Percentiles rank a stretch among this genome's conserved stretches.
These are phyloP conservation scores for Gloeostereum incarnatum DNA, from an alignment of 768 basidiomycete species.

Conservation along the genomic window DNA sequence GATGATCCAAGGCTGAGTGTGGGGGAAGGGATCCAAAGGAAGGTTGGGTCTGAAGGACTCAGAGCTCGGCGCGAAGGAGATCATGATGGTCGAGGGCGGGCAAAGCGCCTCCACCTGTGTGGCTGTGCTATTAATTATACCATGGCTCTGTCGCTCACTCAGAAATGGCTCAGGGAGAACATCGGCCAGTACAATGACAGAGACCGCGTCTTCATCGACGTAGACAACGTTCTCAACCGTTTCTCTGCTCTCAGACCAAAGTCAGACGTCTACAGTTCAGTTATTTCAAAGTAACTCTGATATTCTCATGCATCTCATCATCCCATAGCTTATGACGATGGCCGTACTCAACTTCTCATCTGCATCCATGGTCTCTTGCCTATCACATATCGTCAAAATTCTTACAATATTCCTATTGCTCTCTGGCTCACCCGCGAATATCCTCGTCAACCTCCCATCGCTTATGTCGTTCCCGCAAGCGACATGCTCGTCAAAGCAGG, in stretches of 20 bases:
- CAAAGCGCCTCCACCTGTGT: background rate
- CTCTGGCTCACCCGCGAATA: conserved; percentile 85
- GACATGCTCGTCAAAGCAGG: conserved; percentile 84
- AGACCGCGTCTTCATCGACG: conserved; percentile 35
- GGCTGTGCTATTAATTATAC: background rate
- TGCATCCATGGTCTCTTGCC: conserved; percentile 89
- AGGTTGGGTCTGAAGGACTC: background rate
- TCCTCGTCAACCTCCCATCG: conserved; percentile 73
- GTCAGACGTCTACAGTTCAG: conserved; percentile 48
- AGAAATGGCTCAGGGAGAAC: conserved; percentile 42
- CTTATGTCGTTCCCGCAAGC: conserved; percentile 85
- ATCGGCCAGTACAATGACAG: conserved; percentile 27
- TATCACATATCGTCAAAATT: conserved; percentile 61
- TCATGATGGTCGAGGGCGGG: background rate
- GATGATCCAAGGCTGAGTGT: background rate
- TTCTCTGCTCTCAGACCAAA: conserved; percentile 41
- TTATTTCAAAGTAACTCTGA: background rate
- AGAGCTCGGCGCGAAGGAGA: background rate
- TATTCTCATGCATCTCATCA: background rate
- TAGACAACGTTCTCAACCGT: conserved; percentile 32
- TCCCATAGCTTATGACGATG: conserved; percentile 82
- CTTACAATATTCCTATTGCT: conserved; percentile 92
- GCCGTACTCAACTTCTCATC: conserved; percentile 84
- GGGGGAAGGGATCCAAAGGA: background rate
- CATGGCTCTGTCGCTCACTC: conserved; percentile 23